Conservation (phyloP, 1,139 yeast genomes). For the Suhomyces kunorum region DNA sequence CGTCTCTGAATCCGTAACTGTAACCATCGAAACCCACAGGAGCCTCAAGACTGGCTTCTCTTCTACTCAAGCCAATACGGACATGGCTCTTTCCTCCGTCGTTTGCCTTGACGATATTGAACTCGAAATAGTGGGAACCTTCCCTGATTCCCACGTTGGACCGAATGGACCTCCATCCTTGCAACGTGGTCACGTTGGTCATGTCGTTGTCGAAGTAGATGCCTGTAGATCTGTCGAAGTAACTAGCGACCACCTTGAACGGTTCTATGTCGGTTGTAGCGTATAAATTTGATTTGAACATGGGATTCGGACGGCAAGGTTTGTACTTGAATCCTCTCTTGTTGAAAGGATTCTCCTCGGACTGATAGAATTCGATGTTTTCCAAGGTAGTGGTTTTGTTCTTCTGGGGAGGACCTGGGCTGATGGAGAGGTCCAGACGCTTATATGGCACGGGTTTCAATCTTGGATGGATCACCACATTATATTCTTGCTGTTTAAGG, state of each 20-base stretch:
- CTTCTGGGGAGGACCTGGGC: slow-evolving; percentile 4
- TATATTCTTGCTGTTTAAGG: slow-evolving; percentile 29
- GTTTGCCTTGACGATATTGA: slow-evolving; percentile 52
- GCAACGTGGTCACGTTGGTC: slow-evolving; percentile 51
- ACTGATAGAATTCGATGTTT: slow-evolving; percentile 39
- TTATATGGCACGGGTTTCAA: slow-evolving; percentile 49
- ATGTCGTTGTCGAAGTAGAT: slow-evolving; percentile 48
- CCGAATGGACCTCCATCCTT: slow-evolving; percentile 83
- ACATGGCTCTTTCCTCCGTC: slow-evolving; percentile 54
- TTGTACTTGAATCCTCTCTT: slow-evolving; percentile 80
- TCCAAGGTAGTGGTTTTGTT: slow-evolving; percentile 15
- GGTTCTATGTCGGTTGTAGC: slow-evolving; percentile 78
- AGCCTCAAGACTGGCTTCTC: slow-evolving; percentile 89
- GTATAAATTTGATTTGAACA: slow-evolving; percentile 60
- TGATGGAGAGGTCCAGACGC: slow-evolving; percentile 29
- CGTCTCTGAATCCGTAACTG: slow-evolving; percentile 87
- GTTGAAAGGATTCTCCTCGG: slow-evolving; percentile 80
- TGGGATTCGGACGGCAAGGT: slow-evolving; percentile 74
- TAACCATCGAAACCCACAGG: slow-evolving; percentile 96
- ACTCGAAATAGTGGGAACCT: slow-evolving; percentile 83
- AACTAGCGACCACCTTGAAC: slow-evolving; percentile 57
- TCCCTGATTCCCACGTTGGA: slow-evolving; percentile 75
- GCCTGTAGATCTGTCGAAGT: slow-evolving; percentile 72
- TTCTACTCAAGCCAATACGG: slow-evolving; percentile 76
- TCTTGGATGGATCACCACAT: slow-evolving; percentile 44